Base-by-base conservation (phyloP, 306 rosid genomes). In the Corylus americana region DNA sequence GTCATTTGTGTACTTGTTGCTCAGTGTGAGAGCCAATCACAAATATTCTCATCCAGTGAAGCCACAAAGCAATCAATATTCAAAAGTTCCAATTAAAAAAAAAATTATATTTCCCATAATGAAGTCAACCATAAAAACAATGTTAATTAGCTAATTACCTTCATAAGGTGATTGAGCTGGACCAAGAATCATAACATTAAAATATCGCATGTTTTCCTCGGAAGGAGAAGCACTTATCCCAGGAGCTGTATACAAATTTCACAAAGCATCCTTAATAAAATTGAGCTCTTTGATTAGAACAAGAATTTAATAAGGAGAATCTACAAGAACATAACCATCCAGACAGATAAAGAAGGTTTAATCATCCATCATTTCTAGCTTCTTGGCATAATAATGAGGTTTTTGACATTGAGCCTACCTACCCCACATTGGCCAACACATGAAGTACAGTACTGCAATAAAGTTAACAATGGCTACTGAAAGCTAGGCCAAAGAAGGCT, bases 141-240 rank as follows among this genome's bases (percentile, higher is more conserved):
- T 22, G 47, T 42, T 27, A 7, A 35, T 55, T 12, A 62, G 17
- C 18, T 70, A 62, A 58, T 49, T 81, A 90, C 98, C 98, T 91
- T 94, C 98, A 77, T 92, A 94, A 14, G 98, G 98, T 12, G 98
- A 94, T 85, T 94, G 98, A 6, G 98, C 91, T 0, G 98, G 98
- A 66, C 98, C 98, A 67, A 94, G 98, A 78, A 94, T 94, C 97
- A 92, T 94, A 86, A 92, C 98, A 82, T 94, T 94, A 82, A 94
- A 94, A 78, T 94, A 94, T 14, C 98, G 85, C 98, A 94, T 94
- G 81, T 94, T 94, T 67, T 94, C 98, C 71, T 94, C 98, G 0
- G 98, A 94, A 37, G 98, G 98, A 29, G 97, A 94, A 2, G 98
- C 98, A 82, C 98, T 94, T 75, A 94, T 94, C 51, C 98, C 98